Percentiles rank a stretch among this genome's conserved stretches.
Conservation (phyloP, 148 eudicot genomes). For the Heliamphora exappendiculata region DNA sequence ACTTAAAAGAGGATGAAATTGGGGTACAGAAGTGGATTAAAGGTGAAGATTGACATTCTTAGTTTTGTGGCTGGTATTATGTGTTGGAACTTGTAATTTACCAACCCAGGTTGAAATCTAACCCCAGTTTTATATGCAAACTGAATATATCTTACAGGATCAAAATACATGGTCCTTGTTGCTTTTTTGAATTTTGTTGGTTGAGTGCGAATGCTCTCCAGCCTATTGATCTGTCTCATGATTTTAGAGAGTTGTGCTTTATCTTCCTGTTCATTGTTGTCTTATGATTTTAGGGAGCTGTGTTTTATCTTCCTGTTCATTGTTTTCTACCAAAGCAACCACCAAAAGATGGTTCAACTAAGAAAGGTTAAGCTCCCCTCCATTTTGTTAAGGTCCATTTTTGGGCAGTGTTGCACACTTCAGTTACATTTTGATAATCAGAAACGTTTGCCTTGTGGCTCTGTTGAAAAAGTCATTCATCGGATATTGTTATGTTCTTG, state of each 20-base stretch:
- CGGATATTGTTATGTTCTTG: too few species aligned
- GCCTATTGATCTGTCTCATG: background rate
- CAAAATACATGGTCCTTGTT: conserved; percentile 11
- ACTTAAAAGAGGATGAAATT: background rate
- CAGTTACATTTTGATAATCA: too few species aligned
- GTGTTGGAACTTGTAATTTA: background rate
- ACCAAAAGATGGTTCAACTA: background rate
- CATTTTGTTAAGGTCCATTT: too few species aligned
- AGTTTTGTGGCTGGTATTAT: conserved; percentile 6
- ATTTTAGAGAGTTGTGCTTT: background rate
- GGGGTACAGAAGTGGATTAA: conserved; percentile 7
- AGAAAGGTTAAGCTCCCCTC: too few species aligned
- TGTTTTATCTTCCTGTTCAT: background rate
- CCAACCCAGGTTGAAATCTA: background rate
- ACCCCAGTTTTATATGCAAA: conserved; percentile 13
- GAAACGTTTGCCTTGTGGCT: too few species aligned
- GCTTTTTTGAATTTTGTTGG: background rate
- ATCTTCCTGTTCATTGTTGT: background rate
- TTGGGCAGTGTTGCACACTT: too few species aligned
- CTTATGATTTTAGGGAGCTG: background rate
- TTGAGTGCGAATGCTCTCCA: background rate
- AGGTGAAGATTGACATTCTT: background rate
- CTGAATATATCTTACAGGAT: conserved; percentile 6
- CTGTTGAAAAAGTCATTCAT: too few species aligned
- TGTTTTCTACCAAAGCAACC: background rate